These are phyloP conservation scores for Phoma sp. DNA, from an alignment of 2,329 filamentous ascomycete species.

Conservation along the genomic window DNA sequence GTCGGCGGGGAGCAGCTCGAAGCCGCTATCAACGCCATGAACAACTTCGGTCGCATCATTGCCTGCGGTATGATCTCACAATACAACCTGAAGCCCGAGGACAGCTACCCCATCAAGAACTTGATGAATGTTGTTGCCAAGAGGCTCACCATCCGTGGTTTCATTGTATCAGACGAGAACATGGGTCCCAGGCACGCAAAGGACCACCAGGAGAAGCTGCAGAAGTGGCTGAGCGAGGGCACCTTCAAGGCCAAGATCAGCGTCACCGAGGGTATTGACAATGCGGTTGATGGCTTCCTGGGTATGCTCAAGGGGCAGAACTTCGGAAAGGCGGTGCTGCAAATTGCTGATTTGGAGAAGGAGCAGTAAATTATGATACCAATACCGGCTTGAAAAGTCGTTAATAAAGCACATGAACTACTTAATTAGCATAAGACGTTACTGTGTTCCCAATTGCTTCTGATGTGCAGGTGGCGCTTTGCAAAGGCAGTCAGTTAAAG, in stretches of 20 bases:
- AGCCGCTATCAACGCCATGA: slow-evolving; percentile 69
- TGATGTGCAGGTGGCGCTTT: no score
- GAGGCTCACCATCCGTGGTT: slow-evolving; percentile 74
- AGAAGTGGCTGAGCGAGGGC: slow-evolving; percentile 78
- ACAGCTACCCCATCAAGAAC: slow-evolving; percentile 72
- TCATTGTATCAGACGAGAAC: slow-evolving; percentile 71
- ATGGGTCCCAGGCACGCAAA: slow-evolving; percentile 70
- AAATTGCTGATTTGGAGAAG: slow-evolving; percentile 58
- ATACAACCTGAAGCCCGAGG: slow-evolving; percentile 68
- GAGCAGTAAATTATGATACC: slow-evolving; percentile 29
- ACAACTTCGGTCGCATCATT: slow-evolving; percentile 68
- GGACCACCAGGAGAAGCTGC: slow-evolving; percentile 78
- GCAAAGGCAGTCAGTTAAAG: no score
- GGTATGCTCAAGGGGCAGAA: slow-evolving; percentile 80
- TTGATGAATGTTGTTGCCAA: slow-evolving; percentile 70
- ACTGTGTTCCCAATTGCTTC: no score
- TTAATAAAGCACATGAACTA: neutral
- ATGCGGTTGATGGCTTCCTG: slow-evolving; percentile 74
- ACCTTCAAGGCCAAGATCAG: slow-evolving; percentile 73
- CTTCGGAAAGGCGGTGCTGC: slow-evolving; percentile 84
- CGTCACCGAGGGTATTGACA: slow-evolving; percentile 78
- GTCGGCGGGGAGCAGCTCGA: slow-evolving; percentile 78
- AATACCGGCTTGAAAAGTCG: neutral
- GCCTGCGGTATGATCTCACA: slow-evolving; percentile 72
- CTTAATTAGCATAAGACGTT: no score